phyloP scores from a whole-genome alignment of 768 basidiomycete genomes.

The Cystofilobasidium capitatum region DNA sequence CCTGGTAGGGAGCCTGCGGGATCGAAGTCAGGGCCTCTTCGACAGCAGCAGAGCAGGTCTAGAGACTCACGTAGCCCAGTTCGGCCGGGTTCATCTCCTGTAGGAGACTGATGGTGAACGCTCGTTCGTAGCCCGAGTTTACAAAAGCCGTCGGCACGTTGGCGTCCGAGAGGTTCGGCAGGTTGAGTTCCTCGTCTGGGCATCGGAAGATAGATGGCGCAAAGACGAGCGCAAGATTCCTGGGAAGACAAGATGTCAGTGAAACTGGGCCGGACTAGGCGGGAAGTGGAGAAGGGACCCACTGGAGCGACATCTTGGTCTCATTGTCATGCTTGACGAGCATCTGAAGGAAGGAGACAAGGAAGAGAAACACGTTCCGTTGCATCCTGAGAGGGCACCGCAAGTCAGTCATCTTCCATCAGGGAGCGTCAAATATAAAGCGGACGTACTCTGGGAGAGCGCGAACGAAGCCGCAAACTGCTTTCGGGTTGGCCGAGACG shows the following conservation, averaged over 20 bases:
- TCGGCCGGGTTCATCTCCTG: conserved; percentile 6
- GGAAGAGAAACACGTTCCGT: conserved; percentile 72
- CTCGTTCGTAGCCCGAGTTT: conserved; percentile 10
- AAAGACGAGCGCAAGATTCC: conserved; percentile 21
- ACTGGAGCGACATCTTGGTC: conserved; percentile 22
- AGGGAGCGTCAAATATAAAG: background rate
- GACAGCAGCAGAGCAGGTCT: too few relatives aligned
- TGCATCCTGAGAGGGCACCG: conserved; percentile 45
- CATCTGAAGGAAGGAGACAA: conserved; percentile 75
- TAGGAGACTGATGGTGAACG: conserved; percentile 9
- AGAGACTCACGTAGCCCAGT: conserved; percentile 9
- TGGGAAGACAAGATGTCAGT: background rate
- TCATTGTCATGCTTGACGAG: conserved; percentile 2
- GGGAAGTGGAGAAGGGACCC: background rate
- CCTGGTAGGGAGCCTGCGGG: background rate
- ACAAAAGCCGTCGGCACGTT: conserved; percentile 5
- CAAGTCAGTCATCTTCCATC: background rate
- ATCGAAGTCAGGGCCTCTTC: too few relatives aligned
- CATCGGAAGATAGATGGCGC: conserved; percentile 20
- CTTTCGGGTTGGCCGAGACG: conserved; percentile 66
- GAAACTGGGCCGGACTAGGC: background rate
- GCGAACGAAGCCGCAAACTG: conserved; percentile 63
- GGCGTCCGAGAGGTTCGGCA: background rate
- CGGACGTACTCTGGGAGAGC: conserved; percentile 56
- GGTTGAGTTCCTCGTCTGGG: background rate